Percentiles rank a stretch among this genome's conserved stretches.
Conservation (phyloP, 1,284 basidiomycete genomes). For the Sanguinoderma infundibulare region DNA sequence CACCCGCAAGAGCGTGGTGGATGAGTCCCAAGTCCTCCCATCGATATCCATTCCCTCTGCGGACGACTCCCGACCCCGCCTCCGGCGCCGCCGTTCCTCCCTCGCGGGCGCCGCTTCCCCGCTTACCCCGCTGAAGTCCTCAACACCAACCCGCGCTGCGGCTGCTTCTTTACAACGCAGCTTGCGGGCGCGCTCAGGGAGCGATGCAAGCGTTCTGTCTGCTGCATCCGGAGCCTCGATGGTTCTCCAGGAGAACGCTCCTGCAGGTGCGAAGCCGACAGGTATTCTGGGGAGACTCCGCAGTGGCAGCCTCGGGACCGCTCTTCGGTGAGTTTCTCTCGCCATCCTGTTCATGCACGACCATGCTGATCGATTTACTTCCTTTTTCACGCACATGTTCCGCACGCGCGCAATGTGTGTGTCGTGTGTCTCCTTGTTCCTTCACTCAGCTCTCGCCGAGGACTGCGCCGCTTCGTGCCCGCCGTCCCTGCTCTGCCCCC, state of each 20-base stretch:
- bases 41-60: conserved; percentile 19
- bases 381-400: not conserved
- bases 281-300: conserved; percentile 30
- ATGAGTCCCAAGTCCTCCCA: conserved; percentile 23
- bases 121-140: conserved; percentile 30
- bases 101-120: conserved; percentile 32
- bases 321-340: conserved; percentile 27
- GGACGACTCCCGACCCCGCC: conserved; percentile 27
- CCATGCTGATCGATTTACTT: not conserved
- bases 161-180: conserved; percentile 25
- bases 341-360: not conserved
- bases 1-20: conserved; percentile 5
- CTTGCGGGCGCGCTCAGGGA: conserved; percentile 31
- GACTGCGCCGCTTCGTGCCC: conserved; percentile 20
- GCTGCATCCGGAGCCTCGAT: conserved; percentile 16
- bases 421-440: no score
- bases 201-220: conserved; percentile 28
- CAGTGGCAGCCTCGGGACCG: conserved; percentile 35
- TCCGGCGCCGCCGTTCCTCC: conserved; percentile 36
- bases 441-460: conserved; percentile 15
- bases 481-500: conserved; percentile 5
- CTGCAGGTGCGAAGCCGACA: conserved; percentile 8
- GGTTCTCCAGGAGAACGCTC: conserved; percentile 4
- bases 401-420: no score
- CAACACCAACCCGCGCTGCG: conserved; percentile 19